Evolutionary conservation across 75 land plant species (phyloP).

Genomic region (Picea glauca): DNA sequence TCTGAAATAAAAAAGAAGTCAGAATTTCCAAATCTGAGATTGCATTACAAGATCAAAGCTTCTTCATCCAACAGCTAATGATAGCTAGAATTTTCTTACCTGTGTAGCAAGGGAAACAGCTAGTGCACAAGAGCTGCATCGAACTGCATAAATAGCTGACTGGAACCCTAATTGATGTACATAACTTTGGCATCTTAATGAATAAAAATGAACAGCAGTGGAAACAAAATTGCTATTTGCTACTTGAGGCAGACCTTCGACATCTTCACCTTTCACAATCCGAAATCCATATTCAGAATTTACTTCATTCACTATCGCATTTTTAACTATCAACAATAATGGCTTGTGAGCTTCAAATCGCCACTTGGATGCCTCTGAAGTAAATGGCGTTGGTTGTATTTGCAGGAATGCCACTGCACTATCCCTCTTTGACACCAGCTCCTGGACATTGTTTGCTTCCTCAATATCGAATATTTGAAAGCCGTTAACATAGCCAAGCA

Average conservation of each 20-base stretch:
- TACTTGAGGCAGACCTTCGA: constrained; percentile 17
- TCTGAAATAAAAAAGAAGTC: constrained; percentile 52
- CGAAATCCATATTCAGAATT: constrained; percentile 27
- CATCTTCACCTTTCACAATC: constrained; percentile 28
- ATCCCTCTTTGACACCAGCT: constrained; percentile 74
- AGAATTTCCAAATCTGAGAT: not conserved
- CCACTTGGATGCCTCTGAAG: constrained; percentile 3
- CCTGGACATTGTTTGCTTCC: constrained; percentile 69
- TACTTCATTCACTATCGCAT: constrained; percentile 22
- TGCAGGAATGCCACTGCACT: constrained; percentile 88
- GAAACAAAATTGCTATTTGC: constrained; percentile 39
- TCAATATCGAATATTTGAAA: constrained; percentile 97
- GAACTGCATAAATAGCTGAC: constrained; percentile 73
- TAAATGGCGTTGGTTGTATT: constrained; percentile 53
- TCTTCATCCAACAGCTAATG: constrained; percentile 68
- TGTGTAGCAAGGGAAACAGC: constrained; percentile 88
- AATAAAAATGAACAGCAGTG: constrained; percentile 80
- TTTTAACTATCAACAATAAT: constrained; percentile 57
- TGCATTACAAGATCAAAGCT: constrained; percentile 8
- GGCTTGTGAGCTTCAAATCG: constrained; percentile 53
- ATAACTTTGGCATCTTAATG: constrained; percentile 64
- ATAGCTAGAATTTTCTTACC: constrained; percentile 43
- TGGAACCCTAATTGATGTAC: constrained; percentile 80
- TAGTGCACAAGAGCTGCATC: constrained; percentile 80
- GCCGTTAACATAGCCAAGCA: constrained; percentile 75